Evolutionary conservation across 345 rosid genomes (phyloP), one percentile per base, ranked within the genome.

Genomic region (Erodium maritimum): DNA sequence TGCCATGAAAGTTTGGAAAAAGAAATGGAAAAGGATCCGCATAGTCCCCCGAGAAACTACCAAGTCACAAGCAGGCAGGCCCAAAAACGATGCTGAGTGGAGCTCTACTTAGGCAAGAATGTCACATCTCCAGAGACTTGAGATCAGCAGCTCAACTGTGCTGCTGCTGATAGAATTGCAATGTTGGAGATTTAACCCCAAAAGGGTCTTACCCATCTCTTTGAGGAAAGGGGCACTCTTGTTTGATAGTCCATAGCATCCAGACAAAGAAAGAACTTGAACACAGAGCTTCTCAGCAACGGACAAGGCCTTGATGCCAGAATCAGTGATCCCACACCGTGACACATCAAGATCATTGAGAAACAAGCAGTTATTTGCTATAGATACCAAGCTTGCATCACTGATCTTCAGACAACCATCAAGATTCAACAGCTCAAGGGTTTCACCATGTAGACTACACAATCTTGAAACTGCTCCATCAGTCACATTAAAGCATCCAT

Each of bases 311-410:
- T 65, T 61, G 14, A 70, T 33, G 18, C 82, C 80, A 18, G 56
- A 54, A 70, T 78, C 82, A 5, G 75, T 61, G 58, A 78, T 62
- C 19, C 67, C 71, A 60, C 79, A 64, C 56, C 58, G 69, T 2
- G 82, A 78, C 48, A 78, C 54, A 53, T 75, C 80, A 0, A 78
- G 73, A 62, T 78, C 82, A 16, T 58, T 63, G 21, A 78, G 82
- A 58, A 72, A 62, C 59, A 56, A 52, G 65, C 79, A 75, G 45
- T 70, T 65, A 22, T 72, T 64, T 9, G 77, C 68, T 9, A 78
- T 72, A 21, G 75, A 71, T 18, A 23, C 59, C 77, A 78, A 62
- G 59, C 75, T 67, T 34, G 59, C 60, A 68, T 78, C 77, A 21
- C 73, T 66, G 46, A 78, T 60, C 61, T 57, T 72, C 50, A 62